Conservation (phyloP, 305 asterid species). For the Fraxinus dipetala region DNA sequence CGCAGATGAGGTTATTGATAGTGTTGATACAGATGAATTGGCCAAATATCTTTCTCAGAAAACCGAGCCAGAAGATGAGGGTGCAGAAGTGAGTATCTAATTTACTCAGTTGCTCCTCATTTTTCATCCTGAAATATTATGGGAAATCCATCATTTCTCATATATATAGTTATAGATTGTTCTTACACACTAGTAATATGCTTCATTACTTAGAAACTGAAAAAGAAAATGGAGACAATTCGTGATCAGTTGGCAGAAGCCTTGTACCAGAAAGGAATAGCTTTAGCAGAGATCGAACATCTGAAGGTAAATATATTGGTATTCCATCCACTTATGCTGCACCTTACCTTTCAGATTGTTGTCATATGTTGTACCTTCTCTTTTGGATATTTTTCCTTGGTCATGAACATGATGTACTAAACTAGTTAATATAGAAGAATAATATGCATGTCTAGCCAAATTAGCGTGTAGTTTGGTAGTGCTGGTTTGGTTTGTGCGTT, state of each 20-base stretch:
- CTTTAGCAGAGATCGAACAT: constrained; percentile 65
- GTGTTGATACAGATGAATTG: constrained; percentile 74
- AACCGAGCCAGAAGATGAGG: constrained; percentile 88
- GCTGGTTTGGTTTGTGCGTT: neutral
- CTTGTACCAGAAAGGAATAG: constrained; percentile 83
- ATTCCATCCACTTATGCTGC: neutral
- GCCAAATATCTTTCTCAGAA: constrained; percentile 59
- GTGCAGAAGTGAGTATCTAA: constrained; percentile 69
- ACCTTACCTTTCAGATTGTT: neutral
- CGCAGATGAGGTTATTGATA: constrained; percentile 71
- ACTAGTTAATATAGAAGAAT: neutral
- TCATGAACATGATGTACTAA: neutral
- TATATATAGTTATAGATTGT: neutral
- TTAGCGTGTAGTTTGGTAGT: neutral
- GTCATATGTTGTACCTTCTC: neutral
- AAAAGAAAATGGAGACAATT: constrained; percentile 82
- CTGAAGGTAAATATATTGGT: constrained; percentile 48
- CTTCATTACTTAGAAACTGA: constrained; percentile 49
- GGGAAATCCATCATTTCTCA: neutral
- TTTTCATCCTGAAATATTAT: neutral
- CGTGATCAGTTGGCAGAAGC: constrained; percentile 92
- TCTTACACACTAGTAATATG: neutral
- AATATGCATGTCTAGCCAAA: neutral
- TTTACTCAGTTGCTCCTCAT: constrained; percentile 15
- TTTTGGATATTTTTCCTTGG: neutral